Evolutionary conservation across 2,329 filamentous ascomycete species (phyloP), one percentile per base, ranked within the genome.

Genomic region (Periglandula ipomoeae): DNA sequence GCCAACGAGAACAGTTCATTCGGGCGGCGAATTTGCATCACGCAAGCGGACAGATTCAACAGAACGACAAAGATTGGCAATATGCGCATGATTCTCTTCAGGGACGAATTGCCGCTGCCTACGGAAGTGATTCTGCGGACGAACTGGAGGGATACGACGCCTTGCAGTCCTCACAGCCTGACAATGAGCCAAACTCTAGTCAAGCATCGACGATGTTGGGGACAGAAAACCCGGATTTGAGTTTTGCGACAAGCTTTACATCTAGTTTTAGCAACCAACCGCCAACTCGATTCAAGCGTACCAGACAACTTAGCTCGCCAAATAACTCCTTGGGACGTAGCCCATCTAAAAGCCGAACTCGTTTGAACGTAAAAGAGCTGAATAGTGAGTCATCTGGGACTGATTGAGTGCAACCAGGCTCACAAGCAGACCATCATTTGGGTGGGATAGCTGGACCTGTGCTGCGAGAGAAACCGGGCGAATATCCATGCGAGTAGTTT

Each of bases 1-100:
- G 57, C 23, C 55, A 69, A 44, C 64, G 70, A 9, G 60, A 70
- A 50, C 42, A 35, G 13, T 61, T 68, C 40, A 65, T 70, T 26
- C 48, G 50, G 23, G 52, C 49, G 5, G 62, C 61, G 30, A 67
- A 69, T 39, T 30, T 9, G 32, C 19, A n/a, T 19, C 20, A 34
- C 6, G 26, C 26, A 6, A 11, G 26, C 11, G 11, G 11, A 27
- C 6, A 11, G 26, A 5, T 23, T 4, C 5, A 44, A 19, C 17
- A 23, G 13, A 27, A 23, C 7, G 19, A 22, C 19, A 2, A 35
- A 5, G 19, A 24, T 22, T 44, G 42, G 42, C 26, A 35, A 27
- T 24, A 44, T 20, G 42, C 42, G 10, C n/a, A 44, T 35, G 27
- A 44, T 35, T 24, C 26, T 4, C 42, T 44, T 44, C 42, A 44